Conservation (phyloP, 1,284 basidiomycete genomes). For the Somion occarium region DNA sequence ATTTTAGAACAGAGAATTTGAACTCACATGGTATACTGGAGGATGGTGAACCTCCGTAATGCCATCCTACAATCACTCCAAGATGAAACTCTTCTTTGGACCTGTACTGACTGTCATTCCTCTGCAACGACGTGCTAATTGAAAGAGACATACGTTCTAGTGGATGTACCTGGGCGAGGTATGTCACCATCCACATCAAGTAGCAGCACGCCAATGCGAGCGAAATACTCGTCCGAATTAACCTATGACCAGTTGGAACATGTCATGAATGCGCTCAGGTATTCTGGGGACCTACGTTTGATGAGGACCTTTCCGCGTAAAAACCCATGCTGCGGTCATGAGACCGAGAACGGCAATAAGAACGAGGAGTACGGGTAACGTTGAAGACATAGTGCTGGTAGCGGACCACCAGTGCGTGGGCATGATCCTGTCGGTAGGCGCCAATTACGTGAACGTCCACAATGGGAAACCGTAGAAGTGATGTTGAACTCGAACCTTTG, state of each 20-base stretch:
- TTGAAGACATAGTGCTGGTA: conserved; percentile 29
- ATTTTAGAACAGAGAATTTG: background rate
- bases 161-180: conserved; percentile 87
- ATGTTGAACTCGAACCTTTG: too few species aligned
- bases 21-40: conserved; percentile 3
- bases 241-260: conserved; percentile 38
- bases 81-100: conserved; percentile 16
- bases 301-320: conserved; percentile 79
- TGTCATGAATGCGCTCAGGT: conserved; percentile 2
- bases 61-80: background rate
- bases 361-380: conserved; percentile 35
- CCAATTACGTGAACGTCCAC: background rate
- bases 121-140: too few species aligned
- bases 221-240: conserved; percentile 75
- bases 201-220: conserved; percentile 80
- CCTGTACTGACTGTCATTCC: conserved; percentile 18
- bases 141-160: conserved; percentile 79
- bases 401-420: background rate
- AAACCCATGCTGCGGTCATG: conserved; percentile 62
- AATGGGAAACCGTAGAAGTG: background rate
- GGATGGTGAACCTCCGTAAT: too few species aligned
- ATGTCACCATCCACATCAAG: conserved; percentile 93
- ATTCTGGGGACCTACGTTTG: conserved; percentile 65
- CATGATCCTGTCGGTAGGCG: background rate
- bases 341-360: conserved; percentile 54